Conservation (phyloP, 2,329 filamentous ascomycete genomes). For the Neonectria ditissima region DNA sequence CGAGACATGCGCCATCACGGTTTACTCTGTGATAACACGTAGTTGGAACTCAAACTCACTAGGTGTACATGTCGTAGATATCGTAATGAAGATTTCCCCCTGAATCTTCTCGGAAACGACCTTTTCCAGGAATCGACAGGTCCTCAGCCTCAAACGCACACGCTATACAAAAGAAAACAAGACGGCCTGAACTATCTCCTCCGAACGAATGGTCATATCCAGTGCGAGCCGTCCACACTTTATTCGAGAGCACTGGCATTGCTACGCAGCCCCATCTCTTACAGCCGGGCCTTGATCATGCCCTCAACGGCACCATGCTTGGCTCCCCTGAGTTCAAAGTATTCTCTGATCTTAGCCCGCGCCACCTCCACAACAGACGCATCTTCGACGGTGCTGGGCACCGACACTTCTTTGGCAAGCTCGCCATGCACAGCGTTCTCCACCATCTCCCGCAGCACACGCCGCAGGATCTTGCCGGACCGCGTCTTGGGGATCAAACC, state of each 20-base stretch:
- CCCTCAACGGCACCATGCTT: conserved; percentile 59
- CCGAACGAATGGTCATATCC: conserved; percentile 18
- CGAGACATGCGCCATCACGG: not conserved
- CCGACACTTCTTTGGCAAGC: conserved; percentile 76
- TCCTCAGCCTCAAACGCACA: conserved; percentile 19
- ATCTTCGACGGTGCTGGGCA: conserved; percentile 91
- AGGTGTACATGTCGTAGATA: not conserved
- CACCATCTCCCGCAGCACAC: conserved; percentile 84
- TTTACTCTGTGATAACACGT: not conserved
- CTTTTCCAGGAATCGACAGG: conserved; percentile 16
- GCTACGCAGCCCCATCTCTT: conserved; percentile 15
- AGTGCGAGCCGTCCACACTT: not conserved
- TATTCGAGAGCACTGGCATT: not conserved
- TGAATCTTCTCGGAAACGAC: conserved; percentile 3
- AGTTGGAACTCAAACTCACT: not conserved
- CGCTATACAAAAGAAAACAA: conserved; percentile 33
- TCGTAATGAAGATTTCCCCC: not conserved
- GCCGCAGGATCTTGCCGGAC: conserved; percentile 88
- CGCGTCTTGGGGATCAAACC: conserved; percentile 93
- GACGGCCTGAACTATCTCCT: conserved; percentile 24
- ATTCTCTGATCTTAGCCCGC: conserved; percentile 76
- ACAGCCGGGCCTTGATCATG: conserved; percentile 67
- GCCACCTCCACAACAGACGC: conserved; percentile 79
- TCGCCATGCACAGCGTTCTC: conserved; percentile 84
- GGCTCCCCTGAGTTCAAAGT: conserved; percentile 70